These are phyloP conservation scores for Quercus cerris DNA, from an alignment of 306 rosid species.

Conservation along the genomic window DNA sequence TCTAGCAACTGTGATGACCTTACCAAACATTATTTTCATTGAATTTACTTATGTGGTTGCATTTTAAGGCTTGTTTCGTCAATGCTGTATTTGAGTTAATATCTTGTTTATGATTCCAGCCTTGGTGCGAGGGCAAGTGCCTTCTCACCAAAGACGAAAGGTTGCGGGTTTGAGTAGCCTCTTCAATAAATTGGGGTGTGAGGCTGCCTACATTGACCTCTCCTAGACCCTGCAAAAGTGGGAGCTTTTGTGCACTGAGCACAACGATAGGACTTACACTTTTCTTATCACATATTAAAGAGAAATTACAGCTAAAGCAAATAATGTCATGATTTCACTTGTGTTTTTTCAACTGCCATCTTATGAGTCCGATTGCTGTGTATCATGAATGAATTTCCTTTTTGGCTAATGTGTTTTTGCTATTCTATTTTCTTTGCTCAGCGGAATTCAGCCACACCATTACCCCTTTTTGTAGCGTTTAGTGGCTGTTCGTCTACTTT, in stretches of 20 bases:
- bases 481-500: slow-evolving; percentile 26
- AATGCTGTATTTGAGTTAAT: neutral
- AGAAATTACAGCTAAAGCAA: neutral
- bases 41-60: neutral
- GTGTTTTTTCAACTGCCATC: neutral
- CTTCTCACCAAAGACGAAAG: too few species aligned
- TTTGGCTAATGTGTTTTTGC: neutral
- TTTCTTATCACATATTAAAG: neutral
- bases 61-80: neutral
- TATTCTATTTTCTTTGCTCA: neutral
- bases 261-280: neutral
- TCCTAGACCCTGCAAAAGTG: too few species aligned
- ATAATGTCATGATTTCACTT: too few species aligned
- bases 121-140: too few species aligned
- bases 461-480: slow-evolving; percentile 31
- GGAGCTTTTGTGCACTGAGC: too few species aligned
- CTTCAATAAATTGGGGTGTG: too few species aligned
- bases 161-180: too few species aligned
- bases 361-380: neutral
- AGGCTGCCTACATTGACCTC: too few species aligned
- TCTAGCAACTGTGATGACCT: neutral
- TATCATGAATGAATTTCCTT: neutral
- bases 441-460: neutral
- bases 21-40: neutral
- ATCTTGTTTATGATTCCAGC: neutral